These are phyloP conservation scores for Talaromyces ruber DNA, from an alignment of 495 filamentous ascomycete species.

Conservation along the genomic window DNA sequence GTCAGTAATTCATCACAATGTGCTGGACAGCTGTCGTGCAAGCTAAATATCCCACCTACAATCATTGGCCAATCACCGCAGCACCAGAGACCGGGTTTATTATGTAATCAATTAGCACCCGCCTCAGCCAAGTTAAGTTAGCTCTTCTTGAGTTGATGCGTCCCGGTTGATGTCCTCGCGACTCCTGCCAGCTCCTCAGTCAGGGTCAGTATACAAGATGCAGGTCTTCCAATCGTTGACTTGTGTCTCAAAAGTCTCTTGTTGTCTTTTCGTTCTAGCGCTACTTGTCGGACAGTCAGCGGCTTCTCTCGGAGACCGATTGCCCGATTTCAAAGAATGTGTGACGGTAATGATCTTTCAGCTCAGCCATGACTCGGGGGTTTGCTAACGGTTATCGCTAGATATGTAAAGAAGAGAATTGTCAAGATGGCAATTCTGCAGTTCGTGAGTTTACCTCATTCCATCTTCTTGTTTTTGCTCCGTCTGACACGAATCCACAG, in stretches of 20 bases:
- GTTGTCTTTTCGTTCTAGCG: constrained; percentile 28
- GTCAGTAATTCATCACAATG: background rate
- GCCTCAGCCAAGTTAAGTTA: background rate
- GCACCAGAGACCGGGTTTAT: background rate
- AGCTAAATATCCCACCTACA: background rate
- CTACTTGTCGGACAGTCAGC: constrained; percentile 39
- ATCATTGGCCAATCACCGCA: background rate
- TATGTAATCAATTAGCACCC: background rate
- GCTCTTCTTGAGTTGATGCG: background rate
- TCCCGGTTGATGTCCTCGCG: background rate
- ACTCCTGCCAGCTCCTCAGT: background rate
- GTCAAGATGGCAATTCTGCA: constrained; percentile 41
- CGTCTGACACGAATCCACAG: constrained; percentile 15
- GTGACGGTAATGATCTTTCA: constrained; percentile 54
- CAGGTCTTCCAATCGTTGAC: background rate
- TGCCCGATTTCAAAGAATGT: constrained; percentile 86
- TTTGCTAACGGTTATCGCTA: constrained; percentile 20
- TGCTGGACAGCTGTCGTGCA: background rate
- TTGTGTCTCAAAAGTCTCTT: background rate
- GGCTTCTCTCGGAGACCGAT: constrained; percentile 76
- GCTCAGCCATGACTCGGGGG: background rate
- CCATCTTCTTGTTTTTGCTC: constrained; percentile 4
- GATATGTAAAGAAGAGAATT: constrained; percentile 80
- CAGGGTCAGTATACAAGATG: background rate
- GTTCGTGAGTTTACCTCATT: constrained; percentile 30